These are phyloP conservation scores for Parastagonospora nodorum DNA, from an alignment of 2,329 filamentous ascomycete species.

Conservation along the genomic window DNA sequence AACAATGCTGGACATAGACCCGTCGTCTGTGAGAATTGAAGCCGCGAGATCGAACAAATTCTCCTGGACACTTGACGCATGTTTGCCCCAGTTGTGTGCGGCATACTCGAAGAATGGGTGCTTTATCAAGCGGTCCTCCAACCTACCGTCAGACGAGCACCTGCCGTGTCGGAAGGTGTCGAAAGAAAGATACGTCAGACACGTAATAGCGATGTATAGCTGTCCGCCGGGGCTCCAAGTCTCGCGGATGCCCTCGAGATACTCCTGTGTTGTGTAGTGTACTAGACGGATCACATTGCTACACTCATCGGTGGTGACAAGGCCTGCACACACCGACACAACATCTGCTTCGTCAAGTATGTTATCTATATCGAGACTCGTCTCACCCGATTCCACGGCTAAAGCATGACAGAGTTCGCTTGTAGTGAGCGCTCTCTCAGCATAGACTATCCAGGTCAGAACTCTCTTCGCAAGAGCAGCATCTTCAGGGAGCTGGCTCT, in stretches of 20 bases:
- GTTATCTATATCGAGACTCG: slow-evolving; percentile 11
- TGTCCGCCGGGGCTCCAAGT: slow-evolving; percentile 31
- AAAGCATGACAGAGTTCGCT: slow-evolving; percentile 18
- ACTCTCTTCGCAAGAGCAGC: slow-evolving; percentile 43
- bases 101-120: slow-evolving; percentile 37
- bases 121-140: slow-evolving; percentile 16
- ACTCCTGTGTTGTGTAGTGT: slow-evolving; percentile 32
- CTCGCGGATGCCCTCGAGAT: slow-evolving; percentile 28
- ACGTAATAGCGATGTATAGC: slow-evolving; percentile 23
- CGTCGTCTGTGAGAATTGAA: not conserved
- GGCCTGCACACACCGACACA: slow-evolving; percentile 22
- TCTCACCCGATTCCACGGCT: slow-evolving; percentile 10
- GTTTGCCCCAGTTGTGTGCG: slow-evolving; percentile 29
- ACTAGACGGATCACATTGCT: slow-evolving; percentile 33
- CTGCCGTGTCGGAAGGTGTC: slow-evolving; percentile 17
- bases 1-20: slow-evolving; percentile 2
- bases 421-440: slow-evolving; percentile 17
- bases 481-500: slow-evolving; percentile 40
- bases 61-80: slow-evolving; percentile 15
- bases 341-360: slow-evolving; percentile 14
- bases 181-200: slow-evolving; percentile 38
- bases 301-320: slow-evolving; percentile 22
- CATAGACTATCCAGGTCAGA: slow-evolving; percentile 17
- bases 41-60: slow-evolving; percentile 7
- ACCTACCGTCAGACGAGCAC: slow-evolving; percentile 16